phyloP scores from a whole-genome alignment of 176 grass and related monocot species.

The Alopecurus myosuroides region DNA sequence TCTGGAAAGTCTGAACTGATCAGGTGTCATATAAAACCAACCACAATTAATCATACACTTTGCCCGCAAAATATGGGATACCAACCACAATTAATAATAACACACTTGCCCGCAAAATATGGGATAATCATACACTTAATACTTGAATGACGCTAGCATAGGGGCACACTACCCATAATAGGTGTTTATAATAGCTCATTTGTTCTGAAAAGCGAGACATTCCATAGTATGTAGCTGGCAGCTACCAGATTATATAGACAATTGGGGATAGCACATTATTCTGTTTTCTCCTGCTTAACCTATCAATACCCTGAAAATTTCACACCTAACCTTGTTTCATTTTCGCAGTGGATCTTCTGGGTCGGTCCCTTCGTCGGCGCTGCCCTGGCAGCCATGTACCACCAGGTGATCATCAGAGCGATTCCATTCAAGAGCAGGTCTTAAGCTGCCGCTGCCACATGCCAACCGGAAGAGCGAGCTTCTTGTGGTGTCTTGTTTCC shows the following conservation, averaged over 20 bases:
- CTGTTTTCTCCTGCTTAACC: neutral
- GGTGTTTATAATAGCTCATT: neutral
- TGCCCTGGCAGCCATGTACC: constrained; percentile 86
- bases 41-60: neutral
- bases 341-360: constrained; percentile 93
- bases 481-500: constrained; percentile 16
- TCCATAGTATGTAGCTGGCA: neutral
- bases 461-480: neutral
- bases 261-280: neutral
- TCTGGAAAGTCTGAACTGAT: constrained; percentile 10
- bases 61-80: too few species aligned
- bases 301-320: neutral
- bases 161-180: neutral
- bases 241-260: neutral
- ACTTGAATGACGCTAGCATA: neutral
- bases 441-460: constrained; percentile 25
- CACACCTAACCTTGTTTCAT: neutral
- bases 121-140: neutral
- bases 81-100: constrained; percentile 1
- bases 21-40: neutral
- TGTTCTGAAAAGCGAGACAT: neutral
- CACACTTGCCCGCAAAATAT: neutral
- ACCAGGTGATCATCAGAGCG: constrained; percentile 96
- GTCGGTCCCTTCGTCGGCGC: constrained; percentile 91
- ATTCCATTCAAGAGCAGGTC: constrained; percentile 94